Evolutionary conservation across 2,329 filamentous ascomycete species (phyloP).

Genomic region (Trichoderma asperellum): DNA sequence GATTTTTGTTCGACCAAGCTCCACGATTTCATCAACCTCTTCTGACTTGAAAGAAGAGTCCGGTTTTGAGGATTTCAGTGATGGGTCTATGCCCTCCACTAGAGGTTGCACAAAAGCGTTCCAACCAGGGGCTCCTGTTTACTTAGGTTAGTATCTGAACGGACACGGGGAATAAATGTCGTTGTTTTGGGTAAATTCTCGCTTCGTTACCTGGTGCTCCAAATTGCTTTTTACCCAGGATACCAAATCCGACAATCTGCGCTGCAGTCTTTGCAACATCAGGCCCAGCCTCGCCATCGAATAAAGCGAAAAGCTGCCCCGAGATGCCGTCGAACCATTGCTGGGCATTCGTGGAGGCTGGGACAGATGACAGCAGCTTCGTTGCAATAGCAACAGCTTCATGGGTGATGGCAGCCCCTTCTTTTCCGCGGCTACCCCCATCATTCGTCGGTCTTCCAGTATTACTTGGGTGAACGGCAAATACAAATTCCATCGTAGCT

Average conservation of each 20-base stretch:
- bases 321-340: conserved; percentile 65
- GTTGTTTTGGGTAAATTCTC: background rate
- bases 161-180: background rate
- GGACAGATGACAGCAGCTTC: conserved; percentile 63
- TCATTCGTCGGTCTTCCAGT: conserved; percentile 47
- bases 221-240: conserved; percentile 64
- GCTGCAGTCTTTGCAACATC: conserved; percentile 45
- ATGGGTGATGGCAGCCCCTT: conserved; percentile 67
- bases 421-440: conserved; percentile 52
- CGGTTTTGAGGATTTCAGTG: conserved; percentile 32
- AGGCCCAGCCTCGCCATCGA: conserved; percentile 57
- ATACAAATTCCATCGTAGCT: conserved; percentile 71
- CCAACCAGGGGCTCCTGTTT: conserved; percentile 62
- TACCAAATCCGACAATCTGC: conserved; percentile 57
- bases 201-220: conserved; percentile 61
- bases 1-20: conserved; percentile 49
- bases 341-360: conserved; percentile 56
- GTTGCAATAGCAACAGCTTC: conserved; percentile 69
- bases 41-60: conserved; percentile 26
- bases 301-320: conserved; percentile 62
- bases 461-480: conserved; percentile 66
- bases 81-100: conserved; percentile 55
- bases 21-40: conserved; percentile 47
- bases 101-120: conserved; percentile 63
- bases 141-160: background rate